Conservation (phyloP, 2,329 filamentous ascomycete species). For the Paracoccidioides lutzii region DNA sequence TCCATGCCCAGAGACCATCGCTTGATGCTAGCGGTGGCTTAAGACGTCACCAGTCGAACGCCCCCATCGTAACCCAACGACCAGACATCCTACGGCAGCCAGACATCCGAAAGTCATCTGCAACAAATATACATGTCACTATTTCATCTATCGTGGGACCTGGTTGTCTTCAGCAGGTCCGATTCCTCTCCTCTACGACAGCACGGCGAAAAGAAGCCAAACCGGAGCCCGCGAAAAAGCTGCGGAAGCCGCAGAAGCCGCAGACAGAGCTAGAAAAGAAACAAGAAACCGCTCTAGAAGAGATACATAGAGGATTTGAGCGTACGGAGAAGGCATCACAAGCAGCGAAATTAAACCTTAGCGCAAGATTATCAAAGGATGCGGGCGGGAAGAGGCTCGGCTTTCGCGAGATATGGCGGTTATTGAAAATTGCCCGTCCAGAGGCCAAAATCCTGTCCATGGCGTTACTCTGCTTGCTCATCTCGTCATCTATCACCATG, state of each 20-base stretch:
- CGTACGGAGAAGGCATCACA: conserved; percentile 72
- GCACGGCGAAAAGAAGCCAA: not conserved
- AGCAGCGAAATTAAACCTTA: conserved; percentile 79
- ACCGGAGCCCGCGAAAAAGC: not conserved
- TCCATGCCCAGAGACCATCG: not conserved
- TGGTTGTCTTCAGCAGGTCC: conserved; percentile 13
- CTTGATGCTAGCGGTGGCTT: conserved; percentile 5
- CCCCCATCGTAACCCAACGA: conserved; percentile 9
- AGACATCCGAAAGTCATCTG: conserved; percentile 4
- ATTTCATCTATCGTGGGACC: conserved; percentile 2
- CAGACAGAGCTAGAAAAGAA: conserved; percentile 13
- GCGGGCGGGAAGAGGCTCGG: conserved; percentile 42
- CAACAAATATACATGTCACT: conserved; percentile 11
- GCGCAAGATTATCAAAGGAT: conserved; percentile 76
- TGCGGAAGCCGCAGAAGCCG: not conserved
- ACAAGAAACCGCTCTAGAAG: conserved; percentile 26
- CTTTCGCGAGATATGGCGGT: conserved; percentile 64
- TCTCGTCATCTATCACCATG: conserved; percentile 90
- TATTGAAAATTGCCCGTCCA: conserved; percentile 79
- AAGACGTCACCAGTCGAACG: conserved; percentile 16
- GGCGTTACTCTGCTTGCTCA: conserved; percentile 72
- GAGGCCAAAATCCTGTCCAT: conserved; percentile 64
- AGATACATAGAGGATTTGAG: conserved; percentile 49
- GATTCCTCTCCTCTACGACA: conserved; percentile 18
- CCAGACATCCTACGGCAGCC: conserved; percentile 8